Evolutionary conservation across 441 rosid genomes (phyloP), one percentile per base, ranked within the genome.

Genomic region (Biscutella laevigata): DNA sequence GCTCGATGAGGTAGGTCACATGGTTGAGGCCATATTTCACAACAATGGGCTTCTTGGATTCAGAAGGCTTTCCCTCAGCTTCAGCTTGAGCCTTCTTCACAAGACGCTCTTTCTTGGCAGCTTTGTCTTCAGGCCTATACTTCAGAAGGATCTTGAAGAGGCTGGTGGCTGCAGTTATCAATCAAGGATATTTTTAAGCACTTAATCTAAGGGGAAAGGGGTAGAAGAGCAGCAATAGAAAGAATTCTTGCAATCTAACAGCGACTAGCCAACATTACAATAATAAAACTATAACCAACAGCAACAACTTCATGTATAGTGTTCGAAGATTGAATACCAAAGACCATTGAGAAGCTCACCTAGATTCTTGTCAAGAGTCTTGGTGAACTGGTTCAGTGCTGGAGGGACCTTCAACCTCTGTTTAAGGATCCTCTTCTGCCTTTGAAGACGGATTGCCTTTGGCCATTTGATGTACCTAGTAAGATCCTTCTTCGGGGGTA

Each of bases 341-440:
- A n/a, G 5, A 6, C 0, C 3, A 44, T 3, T 14, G 38, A 9
- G 20, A 2, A 24, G 22, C 64, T 27, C 51, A 89, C 97, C 95
- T 5, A 90, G 90, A 29, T 90, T 90, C 70, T 90, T 90, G 72
- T 90, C 95, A 21, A 90, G 81, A 8, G 95, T 82, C 77, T 90
- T 90, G 52, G 96, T 84, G 68, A 90, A 90, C 55, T 84, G 97
- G 51, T 90, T 90, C 27, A 86, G 58, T 2, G 94, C 79, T 2
- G 95, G 97, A 7, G 95, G 95, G 20, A 90, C 95, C 86, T 90
- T 90, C 83, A 90, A 74, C 54, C 98, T 75, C 57, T 84, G 89
- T 74, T 69, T 77, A 37, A 90, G 84, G 59, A 90, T 83, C 70
- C 96, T 77, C 68, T 78, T 84, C 64, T 87, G 82, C 77, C 96